These are phyloP conservation scores for Rosa hybrid DNA, from an alignment of 331 rosid species.

Conservation along the genomic window DNA sequence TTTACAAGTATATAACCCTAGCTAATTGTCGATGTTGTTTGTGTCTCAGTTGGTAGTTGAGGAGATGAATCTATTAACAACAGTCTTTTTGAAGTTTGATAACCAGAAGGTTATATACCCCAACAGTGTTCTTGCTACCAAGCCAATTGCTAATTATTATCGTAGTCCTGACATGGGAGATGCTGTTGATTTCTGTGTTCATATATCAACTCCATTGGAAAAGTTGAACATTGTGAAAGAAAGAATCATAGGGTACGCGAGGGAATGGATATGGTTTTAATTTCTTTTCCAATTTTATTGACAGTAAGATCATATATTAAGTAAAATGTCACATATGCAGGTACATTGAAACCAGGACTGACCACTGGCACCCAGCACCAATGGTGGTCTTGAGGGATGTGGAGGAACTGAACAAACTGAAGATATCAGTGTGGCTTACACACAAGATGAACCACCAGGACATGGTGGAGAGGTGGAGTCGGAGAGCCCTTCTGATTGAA, in stretches of 20 bases:
- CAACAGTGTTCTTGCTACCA: constrained; percentile 37
- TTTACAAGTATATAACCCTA: not conserved
- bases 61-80: constrained; percentile 49
- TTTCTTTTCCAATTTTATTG: not conserved
- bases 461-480: constrained; percentile 27
- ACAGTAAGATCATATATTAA: not conserved
- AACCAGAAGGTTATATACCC: constrained; percentile 44
- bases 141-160: constrained; percentile 36
- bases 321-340: constrained; percentile 23
- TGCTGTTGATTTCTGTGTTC: constrained; percentile 35
- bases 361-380: constrained; percentile 36
- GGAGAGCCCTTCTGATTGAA: constrained; percentile 31
- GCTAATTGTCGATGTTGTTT: not conserved
- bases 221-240: constrained; percentile 31
- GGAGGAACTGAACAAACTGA: constrained; percentile 34
- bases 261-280: not conserved
- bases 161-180: constrained; percentile 49
- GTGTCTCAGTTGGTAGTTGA: constrained; percentile 46
- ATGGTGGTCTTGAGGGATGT: constrained; percentile 34
- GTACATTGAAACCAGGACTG: constrained; percentile 29
- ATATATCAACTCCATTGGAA: constrained; percentile 37
- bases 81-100: constrained; percentile 45
- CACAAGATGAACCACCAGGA: constrained; percentile 47
- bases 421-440: constrained; percentile 34
- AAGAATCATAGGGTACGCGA: constrained; percentile 24